These are phyloP conservation scores for Cucumis variabilis DNA, from an alignment of 331 rosid genomes.

Conservation along the genomic window DNA sequence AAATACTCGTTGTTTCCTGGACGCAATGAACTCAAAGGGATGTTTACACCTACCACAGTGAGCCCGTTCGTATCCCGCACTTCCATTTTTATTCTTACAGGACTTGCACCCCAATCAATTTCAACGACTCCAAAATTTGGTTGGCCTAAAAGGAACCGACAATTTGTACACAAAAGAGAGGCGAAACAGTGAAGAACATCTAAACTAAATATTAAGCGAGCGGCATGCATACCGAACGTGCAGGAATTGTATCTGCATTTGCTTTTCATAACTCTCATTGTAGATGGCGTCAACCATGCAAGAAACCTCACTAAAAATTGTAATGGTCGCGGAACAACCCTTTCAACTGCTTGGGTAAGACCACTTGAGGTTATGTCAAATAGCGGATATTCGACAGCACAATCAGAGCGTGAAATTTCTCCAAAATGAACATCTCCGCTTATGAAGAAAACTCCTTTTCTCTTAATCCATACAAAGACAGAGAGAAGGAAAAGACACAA, in stretches of 20 bases:
- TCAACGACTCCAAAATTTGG: slow-evolving; percentile 81
- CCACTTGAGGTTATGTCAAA: slow-evolving; percentile 87
- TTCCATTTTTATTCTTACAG: slow-evolving; percentile 52
- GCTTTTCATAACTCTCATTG: slow-evolving; percentile 69
- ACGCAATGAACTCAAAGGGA: slow-evolving; percentile 49
- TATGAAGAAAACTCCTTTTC: slow-evolving; percentile 70
- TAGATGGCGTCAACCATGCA: slow-evolving; percentile 70
- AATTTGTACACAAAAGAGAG: slow-evolving; percentile 29
- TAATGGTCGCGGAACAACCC: slow-evolving; percentile 53
- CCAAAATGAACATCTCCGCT: slow-evolving; percentile 97
- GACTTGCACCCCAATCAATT: slow-evolving; percentile 73
- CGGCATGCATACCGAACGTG: slow-evolving; percentile 55
- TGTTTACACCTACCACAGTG: slow-evolving; percentile 47
- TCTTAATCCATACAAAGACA: slow-evolving; percentile 48
- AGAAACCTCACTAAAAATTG: slow-evolving; percentile 59
- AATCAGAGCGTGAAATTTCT: slow-evolving; percentile 79
- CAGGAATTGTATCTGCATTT: slow-evolving; percentile 75
- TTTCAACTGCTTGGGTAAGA: slow-evolving; percentile 77
- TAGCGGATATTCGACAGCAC: slow-evolving; percentile 72
- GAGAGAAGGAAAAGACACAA: neutral
- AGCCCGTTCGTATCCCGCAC: slow-evolving; percentile 65
- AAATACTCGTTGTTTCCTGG: slow-evolving; percentile 40
- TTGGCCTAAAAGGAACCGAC: slow-evolving; percentile 55
- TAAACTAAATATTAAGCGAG: slow-evolving; percentile 8
- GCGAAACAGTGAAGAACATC: slow-evolving; percentile 31